These are phyloP conservation scores for Camellia lanceoleosa DNA, from an alignment of 148 eudicot genomes.

Conservation along the genomic window DNA sequence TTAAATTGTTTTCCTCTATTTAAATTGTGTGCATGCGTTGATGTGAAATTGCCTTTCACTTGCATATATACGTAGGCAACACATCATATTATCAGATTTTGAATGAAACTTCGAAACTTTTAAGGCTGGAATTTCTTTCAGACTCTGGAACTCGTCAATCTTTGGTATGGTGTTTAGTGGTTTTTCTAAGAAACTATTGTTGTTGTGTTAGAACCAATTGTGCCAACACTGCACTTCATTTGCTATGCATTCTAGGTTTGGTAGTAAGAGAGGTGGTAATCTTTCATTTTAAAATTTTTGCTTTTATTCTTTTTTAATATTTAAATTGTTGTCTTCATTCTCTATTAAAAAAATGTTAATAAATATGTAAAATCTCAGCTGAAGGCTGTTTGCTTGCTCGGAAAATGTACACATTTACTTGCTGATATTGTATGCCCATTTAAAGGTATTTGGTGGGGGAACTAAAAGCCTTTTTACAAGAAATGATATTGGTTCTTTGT, in stretches of 20 bases:
- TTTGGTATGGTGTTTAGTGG: neutral
- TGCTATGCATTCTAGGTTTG: neutral
- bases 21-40: conserved; percentile 20
- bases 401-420: no score
- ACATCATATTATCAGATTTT: neutral
- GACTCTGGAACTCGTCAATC: neutral
- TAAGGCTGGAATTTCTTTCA: neutral
- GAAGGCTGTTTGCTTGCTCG: no score
- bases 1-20: conserved; percentile 23
- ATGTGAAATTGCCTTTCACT: conserved; percentile 10
- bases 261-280: neutral
- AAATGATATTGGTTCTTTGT: no score
- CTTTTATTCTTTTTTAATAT: neutral
- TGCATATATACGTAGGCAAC: no score
- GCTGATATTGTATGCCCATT: no score
- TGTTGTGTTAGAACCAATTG: neutral
- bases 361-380: no score
- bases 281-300: neutral
- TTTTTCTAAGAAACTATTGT: neutral
- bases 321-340: neutral
- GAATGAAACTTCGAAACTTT: neutral
- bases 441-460: no score
- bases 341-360: neutral
- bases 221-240: neutral
- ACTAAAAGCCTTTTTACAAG: no score